Evolutionary conservation across 2,329 filamentous ascomycete genomes (phyloP).

Genomic region (Hypomyces rosellus): DNA sequence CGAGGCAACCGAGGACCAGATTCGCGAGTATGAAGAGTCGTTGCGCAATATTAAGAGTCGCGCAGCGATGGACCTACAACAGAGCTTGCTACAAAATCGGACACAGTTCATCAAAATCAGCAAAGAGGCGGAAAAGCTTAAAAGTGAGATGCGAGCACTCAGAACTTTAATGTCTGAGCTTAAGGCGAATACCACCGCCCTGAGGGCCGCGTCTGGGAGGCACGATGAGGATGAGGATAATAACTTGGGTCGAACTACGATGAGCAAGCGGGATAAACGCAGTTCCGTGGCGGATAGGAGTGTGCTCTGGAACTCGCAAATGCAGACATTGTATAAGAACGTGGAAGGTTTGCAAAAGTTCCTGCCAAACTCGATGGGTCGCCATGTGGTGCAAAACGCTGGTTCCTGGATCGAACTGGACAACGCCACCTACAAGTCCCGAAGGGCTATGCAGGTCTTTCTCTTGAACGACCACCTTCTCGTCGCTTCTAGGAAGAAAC

Average conservation of each 20-base stretch:
- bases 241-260: constrained; percentile 44
- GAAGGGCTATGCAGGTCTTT: constrained; percentile 83
- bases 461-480: constrained; percentile 91
- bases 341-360: constrained; percentile 99
- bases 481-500: constrained; percentile 87
- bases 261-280: constrained; percentile 72
- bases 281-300: constrained; percentile 75
- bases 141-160: constrained; percentile 88
- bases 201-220: constrained; percentile 53
- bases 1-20: constrained; percentile 83
- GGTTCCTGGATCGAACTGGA: constrained; percentile 94
- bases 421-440: constrained; percentile 92
- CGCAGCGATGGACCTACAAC: constrained; percentile 78
- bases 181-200: constrained; percentile 66
- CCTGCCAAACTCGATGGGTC: constrained; percentile 79
- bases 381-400: constrained; percentile 90
- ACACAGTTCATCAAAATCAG: constrained; percentile 99
- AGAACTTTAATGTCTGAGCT: constrained; percentile 89
- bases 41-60: constrained; percentile 71
- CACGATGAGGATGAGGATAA: constrained; percentile 38
- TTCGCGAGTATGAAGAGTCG: constrained; percentile 70
- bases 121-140: constrained; percentile 97
- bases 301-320: constrained; percentile 61
- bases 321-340: constrained; percentile 81
- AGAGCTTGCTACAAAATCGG: constrained; percentile 93